Conservation (phyloP, 192 early-diverging fungal genomes). For the Backusella parvicylindrica region DNA sequence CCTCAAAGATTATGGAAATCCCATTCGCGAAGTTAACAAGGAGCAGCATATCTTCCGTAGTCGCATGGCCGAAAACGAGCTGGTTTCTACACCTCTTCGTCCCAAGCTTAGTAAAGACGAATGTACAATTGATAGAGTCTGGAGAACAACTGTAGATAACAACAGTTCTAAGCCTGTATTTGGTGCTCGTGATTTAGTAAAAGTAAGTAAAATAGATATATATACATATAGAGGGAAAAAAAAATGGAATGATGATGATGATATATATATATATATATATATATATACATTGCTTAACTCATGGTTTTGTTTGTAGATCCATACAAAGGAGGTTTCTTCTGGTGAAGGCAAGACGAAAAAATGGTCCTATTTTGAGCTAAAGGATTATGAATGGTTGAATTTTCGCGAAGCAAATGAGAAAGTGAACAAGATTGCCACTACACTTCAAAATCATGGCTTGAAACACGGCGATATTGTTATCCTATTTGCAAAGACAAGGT, state of each 20-base stretch:
- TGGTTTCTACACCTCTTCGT: conserved; percentile 32
- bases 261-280: not conserved
- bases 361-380: conserved; percentile 71
- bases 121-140: conserved; percentile 37
- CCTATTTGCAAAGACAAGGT: conserved; percentile 50
- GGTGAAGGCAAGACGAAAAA: conserved; percentile 50
- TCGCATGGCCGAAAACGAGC: conserved; percentile 28
- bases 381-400: conserved; percentile 64
- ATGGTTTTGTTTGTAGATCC: conserved; percentile 8
- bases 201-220: conserved; percentile 20
- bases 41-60: conserved; percentile 42
- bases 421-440: conserved; percentile 42
- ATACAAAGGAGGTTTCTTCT: conserved; percentile 17
- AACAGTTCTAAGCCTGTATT: conserved; percentile 37
- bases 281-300: not conserved
- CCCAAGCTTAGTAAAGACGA: conserved; percentile 25
- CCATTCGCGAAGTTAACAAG: conserved; percentile 35
- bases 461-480: conserved; percentile 41
- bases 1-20: conserved; percentile 2
- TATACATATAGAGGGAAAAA: no score
- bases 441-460: conserved; percentile 52
- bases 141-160: conserved; percentile 34
- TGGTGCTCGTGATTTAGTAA: conserved; percentile 40
- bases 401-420: conserved; percentile 51
- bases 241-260: not conserved